A percentile compares a stretch with the other conserved stretches of the same genome.
phyloP scores from a whole-genome alignment of 2,329 filamentous ascomycete species.

The Alternaria infectoria region DNA sequence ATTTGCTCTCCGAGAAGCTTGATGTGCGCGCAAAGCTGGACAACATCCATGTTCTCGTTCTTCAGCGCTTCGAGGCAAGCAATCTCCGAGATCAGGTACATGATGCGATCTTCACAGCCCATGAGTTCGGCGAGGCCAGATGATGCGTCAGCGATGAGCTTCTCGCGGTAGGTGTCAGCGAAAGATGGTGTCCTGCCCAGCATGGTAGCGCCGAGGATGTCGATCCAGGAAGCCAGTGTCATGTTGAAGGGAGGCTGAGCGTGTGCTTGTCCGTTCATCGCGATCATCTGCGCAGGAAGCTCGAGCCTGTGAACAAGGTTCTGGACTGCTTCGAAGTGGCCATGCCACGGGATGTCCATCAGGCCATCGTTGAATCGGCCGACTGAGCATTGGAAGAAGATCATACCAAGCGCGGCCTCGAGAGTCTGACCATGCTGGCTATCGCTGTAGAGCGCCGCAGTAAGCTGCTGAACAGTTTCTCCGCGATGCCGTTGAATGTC shows the following conservation, averaged over 20 bases:
- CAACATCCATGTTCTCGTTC: slow-evolving; percentile 76
- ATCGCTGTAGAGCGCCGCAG: slow-evolving; percentile 79
- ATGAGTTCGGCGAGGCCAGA: slow-evolving; percentile 90
- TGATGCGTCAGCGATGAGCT: slow-evolving; percentile 71
- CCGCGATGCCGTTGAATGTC: slow-evolving; percentile 94
- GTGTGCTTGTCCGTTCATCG: slow-evolving; percentile 62
- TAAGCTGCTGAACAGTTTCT: slow-evolving; percentile 84
- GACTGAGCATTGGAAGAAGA: slow-evolving; percentile 94
- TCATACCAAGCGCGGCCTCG: slow-evolving; percentile 91
- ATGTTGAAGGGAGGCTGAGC: slow-evolving; percentile 87
- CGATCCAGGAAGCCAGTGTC: slow-evolving; percentile 93
- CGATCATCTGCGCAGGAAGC: slow-evolving; percentile 71
- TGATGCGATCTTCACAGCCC: slow-evolving; percentile 96
- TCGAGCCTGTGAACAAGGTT: slow-evolving; percentile 85
- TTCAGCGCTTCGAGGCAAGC: slow-evolving; percentile 93
- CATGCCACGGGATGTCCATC: slow-evolving; percentile 93
- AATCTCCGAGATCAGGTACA: slow-evolving; percentile 98
- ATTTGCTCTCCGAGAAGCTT: slow-evolving; percentile 87
- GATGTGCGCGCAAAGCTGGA: slow-evolving; percentile 87
- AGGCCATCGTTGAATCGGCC: slow-evolving; percentile 83
- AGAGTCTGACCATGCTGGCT: slow-evolving; percentile 86
- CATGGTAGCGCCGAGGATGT: slow-evolving; percentile 95
- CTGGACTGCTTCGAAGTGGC: slow-evolving; percentile 91
- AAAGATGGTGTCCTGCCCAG: slow-evolving; percentile 83
- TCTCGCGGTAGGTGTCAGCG: slow-evolving; percentile 93